Base-by-base conservation (phyloP, 2,329 filamentous ascomycete species). In the Teratosphaeria zuluensis region DNA sequence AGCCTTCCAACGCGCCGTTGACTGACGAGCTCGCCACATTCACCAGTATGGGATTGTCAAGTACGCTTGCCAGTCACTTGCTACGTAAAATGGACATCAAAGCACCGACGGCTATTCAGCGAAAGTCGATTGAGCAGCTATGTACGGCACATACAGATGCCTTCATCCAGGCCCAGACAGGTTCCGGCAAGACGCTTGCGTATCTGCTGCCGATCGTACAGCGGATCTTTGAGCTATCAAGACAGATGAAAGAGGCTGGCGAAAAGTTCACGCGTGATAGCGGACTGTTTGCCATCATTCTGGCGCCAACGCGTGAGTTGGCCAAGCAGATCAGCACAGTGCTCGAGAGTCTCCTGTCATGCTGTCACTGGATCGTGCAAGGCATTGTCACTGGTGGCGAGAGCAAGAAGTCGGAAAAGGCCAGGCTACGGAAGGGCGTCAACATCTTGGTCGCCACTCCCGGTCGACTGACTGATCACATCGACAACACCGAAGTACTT, bases 401-500 rank as follows among this genome's bases (percentile, higher is more conserved):
- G 71, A 87, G 85, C 71, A 87, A 87, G 71, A 86, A 87, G 67
- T 84, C 89, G 0, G 95, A 96, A 74, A 99, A 96, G 74, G 90
- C 92, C n/a, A 82, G 94, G 53, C 76, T 99, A 65, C 81, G 94
- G 61, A 97, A 97, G 74, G 94, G 94, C 5, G 81, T 96, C 68
- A 99, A 97, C 74, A 96, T 99, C 53, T 77, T 99, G 38, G 90
- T 99, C 51, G 94, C 94, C 2, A 99, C 94, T 0, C 94, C 94
- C 0, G 94, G 94, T 68, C 84, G 94, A 61, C 78, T 99, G 59
- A 88, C 86, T 3, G 94, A 99, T 76, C 94, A 99, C 74, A 76
- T 99, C 54, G 87, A 95, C 66, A 90, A 96, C 70, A 99, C 94
- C 0, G 85, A 96, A 73, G 90, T 87, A 0, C 78, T 99, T 56